Evolutionary conservation across 2,329 filamentous ascomycete species (phyloP), one percentile per base, ranked within the genome.

Genomic region (Stagonosporopsis chrysanthemi): DNA sequence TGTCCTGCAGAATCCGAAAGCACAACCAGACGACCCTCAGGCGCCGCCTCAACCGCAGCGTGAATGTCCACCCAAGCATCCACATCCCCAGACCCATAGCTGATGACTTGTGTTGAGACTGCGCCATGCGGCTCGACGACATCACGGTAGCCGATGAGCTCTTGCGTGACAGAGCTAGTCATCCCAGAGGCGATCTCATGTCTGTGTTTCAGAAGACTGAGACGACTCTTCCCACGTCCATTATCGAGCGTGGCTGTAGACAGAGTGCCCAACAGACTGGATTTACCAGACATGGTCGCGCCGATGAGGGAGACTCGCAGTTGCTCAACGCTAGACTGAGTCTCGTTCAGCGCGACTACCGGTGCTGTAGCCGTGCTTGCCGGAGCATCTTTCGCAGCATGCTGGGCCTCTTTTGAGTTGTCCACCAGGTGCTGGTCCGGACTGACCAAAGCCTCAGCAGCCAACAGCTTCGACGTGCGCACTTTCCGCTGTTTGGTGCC

Each of bases 61-160:
- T 99, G 95, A 49, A 98, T 95, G 72, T 97, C 94, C 50, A 91
- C 88, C 95, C 95, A 99, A 0, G 92, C 93, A 56, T 92, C 90
- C 43, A 97, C 88, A 71, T 97, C 92, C 14, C 88, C 88, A 58
- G 90, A 89, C 3, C 90, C 88, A 73, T 96, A 98, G 73, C 97
- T 98, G 69, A 96, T 82, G 36, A 95, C 79, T 17, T 81, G 74
- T 15, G 66, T 68, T 1, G 63, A 58, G 15, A 58, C 56, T 12
- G 52, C 50, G 7, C 54, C 63, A 11, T 59, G 52, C 3, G 48
- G 14, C 42, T 64, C 62, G 11, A 62, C 40, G 26, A 67, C 33
- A 45, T 81, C 76, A 23, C 69, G 72, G 73, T 98, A 99, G 7
- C 95, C 95, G 60, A 99, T 85, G 9, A 99, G 82, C 74, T 98